Evolutionary conservation across 2,329 filamentous ascomycete genomes (phyloP), one percentile per base, ranked within the genome.

Genomic region (Neoscytalidium dimidiatum): DNA sequence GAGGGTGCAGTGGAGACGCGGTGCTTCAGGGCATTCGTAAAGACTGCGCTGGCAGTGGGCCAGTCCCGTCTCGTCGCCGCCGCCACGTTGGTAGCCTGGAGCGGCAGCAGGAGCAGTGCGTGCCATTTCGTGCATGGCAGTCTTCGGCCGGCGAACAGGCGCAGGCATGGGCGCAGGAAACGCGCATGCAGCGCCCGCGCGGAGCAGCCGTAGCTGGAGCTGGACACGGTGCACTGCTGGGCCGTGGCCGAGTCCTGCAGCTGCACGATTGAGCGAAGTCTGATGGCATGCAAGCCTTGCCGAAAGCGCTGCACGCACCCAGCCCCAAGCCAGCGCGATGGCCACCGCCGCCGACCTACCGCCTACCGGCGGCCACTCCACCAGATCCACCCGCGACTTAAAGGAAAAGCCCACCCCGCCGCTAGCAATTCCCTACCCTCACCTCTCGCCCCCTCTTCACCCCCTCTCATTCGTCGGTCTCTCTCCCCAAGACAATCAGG

Each of bases 391-490:
- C 63, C 63, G 53, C 52, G 61, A 60, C 62, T 64, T 64, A 64
- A 56, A 64, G 62, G 35, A 64, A 64, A 60, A 41, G 35, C 71
- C 75, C 73, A 75, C 75, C 73, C 75, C 71, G 70, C 69, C 70
- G 68, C 71, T 76, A 78, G 71, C 71, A 70, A 48, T 74, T 74
- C 75, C 72, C 71, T 74, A 75, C 73, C 74, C 74, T 71, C 74
- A 74, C 76, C 76, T 76, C 74, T 71, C 73, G 73, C 77, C 77
- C 77, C 78, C 75, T 77, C 76, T 71, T 76, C 76, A 72, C 74
- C 73, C 75, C 75, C 66, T 73, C 75, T 75, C 76, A 79, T 79
- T 77, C 75, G 73, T 70, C 74, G 71, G 68, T 73, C 75, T 73
- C 75, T 74, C 69, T 77, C 72, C 75, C 71, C 69, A 69, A 70